Conservation (phyloP, 2,329 filamentous ascomycete genomes). For the Hypocrella siamensis region DNA sequence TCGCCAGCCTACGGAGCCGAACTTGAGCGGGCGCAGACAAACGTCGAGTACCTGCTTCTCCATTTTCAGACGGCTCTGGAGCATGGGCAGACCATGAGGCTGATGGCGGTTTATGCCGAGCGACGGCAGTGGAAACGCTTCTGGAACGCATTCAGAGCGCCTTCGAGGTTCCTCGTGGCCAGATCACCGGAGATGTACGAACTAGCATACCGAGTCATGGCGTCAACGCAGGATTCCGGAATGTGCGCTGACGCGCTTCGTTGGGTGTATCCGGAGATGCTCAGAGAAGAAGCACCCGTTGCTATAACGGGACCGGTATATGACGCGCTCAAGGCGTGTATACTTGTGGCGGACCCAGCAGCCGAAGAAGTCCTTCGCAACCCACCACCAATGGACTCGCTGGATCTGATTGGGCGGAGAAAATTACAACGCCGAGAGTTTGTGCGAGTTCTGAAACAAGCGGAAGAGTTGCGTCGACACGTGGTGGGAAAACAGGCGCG, state of each 20-base stretch:
- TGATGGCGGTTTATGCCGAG: slow-evolving; percentile 30
- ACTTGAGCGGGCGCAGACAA: slow-evolving; percentile 23
- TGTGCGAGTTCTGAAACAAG: slow-evolving; percentile 14
- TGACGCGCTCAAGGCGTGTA: slow-evolving; percentile 33
- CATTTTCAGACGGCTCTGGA: slow-evolving; percentile 22
- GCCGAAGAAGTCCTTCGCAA: slow-evolving; percentile 19
- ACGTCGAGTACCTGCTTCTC: slow-evolving; percentile 28
- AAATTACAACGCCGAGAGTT: slow-evolving; percentile 16
- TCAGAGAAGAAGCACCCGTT: slow-evolving; percentile 35
- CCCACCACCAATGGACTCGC: slow-evolving; percentile 3
- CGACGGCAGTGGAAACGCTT: slow-evolving; percentile 37
- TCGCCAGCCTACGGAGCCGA: slow-evolving; percentile 15
- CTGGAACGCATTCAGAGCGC: slow-evolving; percentile 44
- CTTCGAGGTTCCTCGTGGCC: slow-evolving; percentile 29
- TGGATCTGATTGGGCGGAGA: slow-evolving; percentile 6
- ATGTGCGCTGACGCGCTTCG: slow-evolving; percentile 31
- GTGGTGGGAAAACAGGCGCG: slow-evolving; percentile 4
- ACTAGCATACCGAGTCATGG: slow-evolving; percentile 33
- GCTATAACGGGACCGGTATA: slow-evolving; percentile 25
- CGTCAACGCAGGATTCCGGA: slow-evolving; percentile 23
- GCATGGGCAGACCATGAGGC: slow-evolving; percentile 19
- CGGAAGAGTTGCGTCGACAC: slow-evolving; percentile 11
- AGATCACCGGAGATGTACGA: slow-evolving; percentile 40
- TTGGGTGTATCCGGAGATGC: slow-evolving; percentile 44
- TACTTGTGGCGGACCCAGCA: slow-evolving; percentile 36